Evolutionary conservation across 2,329 filamentous ascomycete species (phyloP).

Genomic region (Colletotrichum neosansevieriae): DNA sequence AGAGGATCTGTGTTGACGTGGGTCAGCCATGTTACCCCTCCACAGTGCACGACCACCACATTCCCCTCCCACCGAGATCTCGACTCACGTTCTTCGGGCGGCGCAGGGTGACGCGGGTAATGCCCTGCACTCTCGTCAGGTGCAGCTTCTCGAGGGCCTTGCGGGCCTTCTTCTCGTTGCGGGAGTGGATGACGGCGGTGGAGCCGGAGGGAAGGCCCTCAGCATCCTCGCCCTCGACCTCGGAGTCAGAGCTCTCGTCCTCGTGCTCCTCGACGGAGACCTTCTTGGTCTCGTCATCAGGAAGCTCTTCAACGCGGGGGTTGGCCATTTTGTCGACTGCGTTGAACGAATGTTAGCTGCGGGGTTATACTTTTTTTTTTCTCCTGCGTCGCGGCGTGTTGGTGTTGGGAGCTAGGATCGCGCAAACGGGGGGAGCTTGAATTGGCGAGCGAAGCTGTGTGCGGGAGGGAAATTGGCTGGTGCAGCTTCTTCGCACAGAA

Average conservation of each 20-base stretch:
- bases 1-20: conserved; percentile 81
- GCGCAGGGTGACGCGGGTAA: conserved; percentile 97
- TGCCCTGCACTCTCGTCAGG: conserved; percentile 94
- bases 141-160: conserved; percentile 99
- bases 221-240: conserved; percentile 79
- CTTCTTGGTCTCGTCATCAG: conserved; percentile 91
- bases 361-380: conserved; percentile 17
- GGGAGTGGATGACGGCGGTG: conserved; percentile 92
- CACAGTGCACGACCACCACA: conserved; percentile 11
- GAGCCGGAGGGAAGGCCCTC: conserved; percentile 83
- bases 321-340: conserved; percentile 82
- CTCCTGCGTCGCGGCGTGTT: conserved; percentile 13
- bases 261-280: conserved; percentile 80
- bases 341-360: conserved; percentile 28
- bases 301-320: conserved; percentile 96
- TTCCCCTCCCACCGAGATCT: background rate
- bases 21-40: conserved; percentile 40
- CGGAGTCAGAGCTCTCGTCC: conserved; percentile 78
- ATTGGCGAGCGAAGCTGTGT: conserved; percentile 36
- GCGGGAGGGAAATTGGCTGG: conserved; percentile 29
- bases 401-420: conserved; percentile 41
- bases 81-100: conserved; percentile 98
- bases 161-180: conserved; percentile 99
- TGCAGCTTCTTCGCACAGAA: conserved; percentile 32
- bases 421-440: conserved; percentile 26